Evolutionary conservation across 2,329 filamentous ascomycete species (phyloP), one percentile per base, ranked within the genome.

Genomic region (Calonectria montana): DNA sequence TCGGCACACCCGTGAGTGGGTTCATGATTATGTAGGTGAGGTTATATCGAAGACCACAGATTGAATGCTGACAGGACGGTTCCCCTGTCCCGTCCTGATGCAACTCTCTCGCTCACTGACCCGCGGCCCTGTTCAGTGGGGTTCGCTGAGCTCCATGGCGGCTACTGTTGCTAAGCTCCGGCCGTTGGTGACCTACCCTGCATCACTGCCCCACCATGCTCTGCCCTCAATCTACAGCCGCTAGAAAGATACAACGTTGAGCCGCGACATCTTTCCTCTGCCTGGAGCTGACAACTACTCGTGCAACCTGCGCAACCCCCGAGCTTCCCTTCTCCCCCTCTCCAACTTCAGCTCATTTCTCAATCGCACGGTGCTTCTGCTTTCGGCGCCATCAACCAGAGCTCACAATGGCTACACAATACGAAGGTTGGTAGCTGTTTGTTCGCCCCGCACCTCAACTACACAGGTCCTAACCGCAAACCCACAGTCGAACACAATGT

Each of bases 401-500:
- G 47, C 61, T 66, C 79, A 82, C 63, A 75, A 90, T 91, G 89
- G 83, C 88, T 62, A 90, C 86, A 21, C 89, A 88, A 76, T 91
- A 91, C 81, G 89, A 91, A 86, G 84, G 89, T 87, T 29, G n/a
- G 69, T 47, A 63, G 72, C 69, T 67, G 15, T 35, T 59, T 48
- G 65, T 55, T 43, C 65, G 43, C 69, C 65, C 69, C 64, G 63
- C 67, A 41, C 65, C 57, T 59, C 39, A 21, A 67, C 48, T 47
- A 64, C 67, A 31, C 48, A 66, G 50, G 43, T 25, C 45, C 64
- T 61, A 25, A 59, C 43, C 64, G 55, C 73, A 23, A 21, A 27
- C 63, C 21, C 23, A 35, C 74, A 93, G 91, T 93, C 80, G 91
- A 93, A 81, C 91, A 93, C 84, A 90, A 89, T 80, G 90, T 92